Evolutionary conservation across 78 protist genomes (phyloP).

Genomic region (Planoprotostelium fungivorum): DNA sequence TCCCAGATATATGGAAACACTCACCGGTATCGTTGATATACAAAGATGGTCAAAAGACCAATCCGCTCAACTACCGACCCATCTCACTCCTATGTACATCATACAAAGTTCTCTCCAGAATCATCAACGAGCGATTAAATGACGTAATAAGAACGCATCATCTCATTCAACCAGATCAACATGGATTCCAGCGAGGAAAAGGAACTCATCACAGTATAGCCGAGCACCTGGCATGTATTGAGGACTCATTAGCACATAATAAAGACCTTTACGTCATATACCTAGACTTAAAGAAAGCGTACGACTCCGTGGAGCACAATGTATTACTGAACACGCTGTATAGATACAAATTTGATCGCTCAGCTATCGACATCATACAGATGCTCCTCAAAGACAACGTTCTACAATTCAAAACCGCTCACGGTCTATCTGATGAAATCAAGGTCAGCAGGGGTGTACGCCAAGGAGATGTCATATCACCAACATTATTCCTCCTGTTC

Average conservation of each 20-base stretch:
- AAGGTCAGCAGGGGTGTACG: not conserved
- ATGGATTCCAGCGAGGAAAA: not conserved
- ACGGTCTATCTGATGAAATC: not conserved
- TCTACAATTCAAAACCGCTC: not conserved
- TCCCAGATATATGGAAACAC: not conserved
- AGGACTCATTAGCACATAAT: not conserved
- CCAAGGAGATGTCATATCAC: not conserved
- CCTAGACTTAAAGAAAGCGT: not conserved
- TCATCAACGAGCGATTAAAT: not conserved
- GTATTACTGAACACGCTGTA: not conserved
- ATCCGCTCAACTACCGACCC: not conserved
- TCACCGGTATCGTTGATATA: not conserved
- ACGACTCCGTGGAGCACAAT: not conserved
- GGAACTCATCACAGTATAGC: not conserved
- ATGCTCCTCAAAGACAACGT: not conserved
- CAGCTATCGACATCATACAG: not conserved
- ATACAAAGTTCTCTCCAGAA: not conserved
- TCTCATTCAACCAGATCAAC: not conserved
- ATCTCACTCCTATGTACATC: not conserved
- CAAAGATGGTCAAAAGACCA: not conserved
- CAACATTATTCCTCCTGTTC: not conserved
- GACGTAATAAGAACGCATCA: not conserved
- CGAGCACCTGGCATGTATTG: not conserved
- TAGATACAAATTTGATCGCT: not conserved
- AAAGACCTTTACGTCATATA: not conserved